Percentiles rank a stretch among this genome's conserved stretches.
phyloP scores from a whole-genome alignment of 2,329 filamentous ascomycete species.

The Blastomyces parvus region DNA sequence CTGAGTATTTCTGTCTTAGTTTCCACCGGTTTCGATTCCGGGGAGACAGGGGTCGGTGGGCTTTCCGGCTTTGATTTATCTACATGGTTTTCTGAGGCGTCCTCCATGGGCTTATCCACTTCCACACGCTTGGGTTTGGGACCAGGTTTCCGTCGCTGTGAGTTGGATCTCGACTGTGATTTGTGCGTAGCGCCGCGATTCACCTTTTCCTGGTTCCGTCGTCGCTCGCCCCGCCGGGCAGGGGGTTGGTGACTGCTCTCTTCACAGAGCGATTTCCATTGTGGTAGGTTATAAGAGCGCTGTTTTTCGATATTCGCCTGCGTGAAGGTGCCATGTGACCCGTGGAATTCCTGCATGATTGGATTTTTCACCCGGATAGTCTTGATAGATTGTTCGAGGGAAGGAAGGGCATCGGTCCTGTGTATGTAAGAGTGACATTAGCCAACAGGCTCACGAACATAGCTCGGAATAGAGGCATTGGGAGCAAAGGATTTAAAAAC shows the following conservation, averaged over 20 bases:
- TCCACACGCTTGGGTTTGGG: conserved; percentile 30
- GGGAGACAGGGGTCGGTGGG: conserved; percentile 47
- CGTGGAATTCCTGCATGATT: conserved; percentile 97
- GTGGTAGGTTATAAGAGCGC: conserved; percentile 88
- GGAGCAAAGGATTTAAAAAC: not conserved
- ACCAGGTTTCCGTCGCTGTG: conserved; percentile 38
- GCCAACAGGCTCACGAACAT: not conserved
- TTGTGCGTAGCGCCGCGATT: conserved; percentile 31
- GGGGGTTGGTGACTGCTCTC: conserved; percentile 95
- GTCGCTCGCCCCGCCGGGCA: conserved; percentile 62
- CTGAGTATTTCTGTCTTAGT: conserved; percentile 48
- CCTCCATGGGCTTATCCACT: conserved; percentile 33
- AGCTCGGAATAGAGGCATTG: not conserved
- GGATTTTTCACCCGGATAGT: conserved; percentile 89
- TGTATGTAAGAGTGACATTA: conserved; percentile 5
- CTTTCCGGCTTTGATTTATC: conserved; percentile 36
- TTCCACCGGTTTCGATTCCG: conserved; percentile 42
- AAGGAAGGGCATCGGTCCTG: conserved; percentile 61
- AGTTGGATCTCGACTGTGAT: conserved; percentile 30
- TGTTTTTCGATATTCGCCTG: conserved; percentile 97
- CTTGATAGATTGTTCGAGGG: conserved; percentile 77
- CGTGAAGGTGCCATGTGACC: conserved; percentile 86
- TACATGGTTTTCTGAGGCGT: conserved; percentile 28
- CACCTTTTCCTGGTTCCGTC: conserved; percentile 41
- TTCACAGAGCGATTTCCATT: conserved; percentile 89